A percentile compares a stretch with the other conserved stretches of the same genome.
Evolutionary conservation across 257 asterid species (phyloP).

Genomic region (Solanum lycopersicoides): DNA sequence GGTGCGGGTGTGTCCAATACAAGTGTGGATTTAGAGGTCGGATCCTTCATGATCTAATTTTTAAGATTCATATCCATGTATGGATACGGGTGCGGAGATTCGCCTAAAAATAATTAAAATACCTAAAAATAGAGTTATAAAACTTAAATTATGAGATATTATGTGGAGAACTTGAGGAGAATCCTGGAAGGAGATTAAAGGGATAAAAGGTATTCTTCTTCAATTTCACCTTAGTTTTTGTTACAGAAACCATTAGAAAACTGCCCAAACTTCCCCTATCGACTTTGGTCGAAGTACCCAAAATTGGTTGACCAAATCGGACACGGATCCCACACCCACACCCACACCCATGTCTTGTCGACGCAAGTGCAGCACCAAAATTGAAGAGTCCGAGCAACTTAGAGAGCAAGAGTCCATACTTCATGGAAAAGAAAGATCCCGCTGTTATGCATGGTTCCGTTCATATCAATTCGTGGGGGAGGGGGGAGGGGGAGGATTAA

Average conservation of each 20-base stretch:
- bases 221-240: neutral
- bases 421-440: neutral
- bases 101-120: neutral
- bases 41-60: neutral
- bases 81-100: neutral
- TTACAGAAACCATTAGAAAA: no score
- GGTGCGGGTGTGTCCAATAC: neutral
- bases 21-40: neutral
- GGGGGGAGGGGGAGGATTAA: neutral
- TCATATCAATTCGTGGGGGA: neutral
- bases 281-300: neutral
- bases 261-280: neutral
- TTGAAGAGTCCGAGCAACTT: neutral
- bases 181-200: neutral
- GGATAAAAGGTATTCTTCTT: neutral
- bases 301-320: neutral
- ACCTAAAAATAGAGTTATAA: neutral
- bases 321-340: neutral
- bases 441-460: neutral
- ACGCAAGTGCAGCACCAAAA: neutral
- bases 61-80: neutral
- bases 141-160: neutral
- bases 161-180: neutral
- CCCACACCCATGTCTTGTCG: neutral
- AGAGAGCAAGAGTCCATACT: neutral